Base-by-base conservation (phyloP, 306 rosid genomes). In the Lathyrus sativus region DNA sequence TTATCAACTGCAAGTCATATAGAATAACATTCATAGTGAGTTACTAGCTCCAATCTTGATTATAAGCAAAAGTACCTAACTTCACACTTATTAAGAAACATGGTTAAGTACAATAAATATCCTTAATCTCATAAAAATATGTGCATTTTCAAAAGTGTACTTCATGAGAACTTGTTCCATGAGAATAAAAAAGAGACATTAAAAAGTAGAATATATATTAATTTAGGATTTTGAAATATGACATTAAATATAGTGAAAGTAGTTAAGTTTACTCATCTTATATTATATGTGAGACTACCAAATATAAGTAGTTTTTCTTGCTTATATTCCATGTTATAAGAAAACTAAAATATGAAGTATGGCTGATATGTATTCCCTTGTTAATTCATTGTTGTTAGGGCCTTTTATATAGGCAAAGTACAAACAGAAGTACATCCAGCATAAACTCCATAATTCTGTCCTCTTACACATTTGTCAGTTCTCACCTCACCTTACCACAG, bases 1-100 rank as follows among this genome's bases (percentile, higher is more conserved):
- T 57, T 26, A 90, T 82, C 79, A 86, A 65, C 87, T 85, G 88
- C 71, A 2, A 29, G n/a, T 43, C 28, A 64, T 4, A 61, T 29
- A 38, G 1, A 65, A 82, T 26, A 54, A 75, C 65, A 55, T 49
- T 62, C 54, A 37, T 46, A 18, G 28, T 7, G 56, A 22, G 48
- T 28, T 55, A 37, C 13, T 28, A 10, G 6, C 11, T 13, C 29
- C 3, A 2, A 13, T 56, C 41, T 13, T 9, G 26, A 12, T 12
- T 55, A 26, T 12, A 55, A 55, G 61, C 15, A 55, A 11, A 55
- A 55, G 17, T 28, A 13, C 6, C 3, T 12, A 29, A 29, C 41
- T 29, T 56, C 62, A 28, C 2, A 26, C 62, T 22, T 4, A 5
- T 24, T 11, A 54, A 54, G 60, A 54, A 54, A 54, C 9, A 11